Conservation (phyloP, 495 filamentous ascomycete species). For the Amniculicola lignicola region DNA sequence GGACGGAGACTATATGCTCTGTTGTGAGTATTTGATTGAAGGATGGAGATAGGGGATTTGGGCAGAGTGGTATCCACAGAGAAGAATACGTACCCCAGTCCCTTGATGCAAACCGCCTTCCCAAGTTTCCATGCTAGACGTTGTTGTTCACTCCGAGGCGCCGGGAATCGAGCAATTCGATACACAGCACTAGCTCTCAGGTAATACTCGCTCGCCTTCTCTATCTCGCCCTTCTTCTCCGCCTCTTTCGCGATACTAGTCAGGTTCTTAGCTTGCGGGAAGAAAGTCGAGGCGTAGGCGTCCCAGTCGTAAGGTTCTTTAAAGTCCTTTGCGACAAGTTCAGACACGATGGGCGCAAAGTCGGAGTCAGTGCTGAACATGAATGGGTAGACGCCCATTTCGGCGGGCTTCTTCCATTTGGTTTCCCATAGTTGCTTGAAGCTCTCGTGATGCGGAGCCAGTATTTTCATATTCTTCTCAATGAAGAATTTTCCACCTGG, state of each 20-base stretch:
- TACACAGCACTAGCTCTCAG: constrained; percentile 57
- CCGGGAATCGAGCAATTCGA: constrained; percentile 71
- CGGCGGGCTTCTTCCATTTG: constrained; percentile 70
- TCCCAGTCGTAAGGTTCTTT: constrained; percentile 62
- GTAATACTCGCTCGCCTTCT: constrained; percentile 60
- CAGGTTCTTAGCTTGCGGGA: constrained; percentile 56
- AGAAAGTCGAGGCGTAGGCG: constrained; percentile 62
- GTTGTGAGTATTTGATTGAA: background rate
- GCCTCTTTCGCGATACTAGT: constrained; percentile 49
- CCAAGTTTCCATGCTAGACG: constrained; percentile 63
- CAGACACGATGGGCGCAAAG: constrained; percentile 67
- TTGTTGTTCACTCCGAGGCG: constrained; percentile 54
- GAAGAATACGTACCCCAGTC: constrained; percentile 44
- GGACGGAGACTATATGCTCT: constrained; percentile 45
- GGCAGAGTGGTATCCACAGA: background rate
- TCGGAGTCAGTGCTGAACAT: constrained; percentile 68
- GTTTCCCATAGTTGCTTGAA: constrained; percentile 75
- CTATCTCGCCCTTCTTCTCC: constrained; percentile 44
- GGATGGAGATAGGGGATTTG: background rate
- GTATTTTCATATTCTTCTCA: constrained; percentile 44
- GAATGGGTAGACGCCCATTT: constrained; percentile 71
- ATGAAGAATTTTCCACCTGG: constrained; percentile 39
- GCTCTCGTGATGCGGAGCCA: constrained; percentile 61
- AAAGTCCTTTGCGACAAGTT: constrained; percentile 58
- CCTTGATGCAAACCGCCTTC: constrained; percentile 62